phyloP scores from a whole-genome alignment of 805 yeast species.

The Lachancea sp. region DNA sequence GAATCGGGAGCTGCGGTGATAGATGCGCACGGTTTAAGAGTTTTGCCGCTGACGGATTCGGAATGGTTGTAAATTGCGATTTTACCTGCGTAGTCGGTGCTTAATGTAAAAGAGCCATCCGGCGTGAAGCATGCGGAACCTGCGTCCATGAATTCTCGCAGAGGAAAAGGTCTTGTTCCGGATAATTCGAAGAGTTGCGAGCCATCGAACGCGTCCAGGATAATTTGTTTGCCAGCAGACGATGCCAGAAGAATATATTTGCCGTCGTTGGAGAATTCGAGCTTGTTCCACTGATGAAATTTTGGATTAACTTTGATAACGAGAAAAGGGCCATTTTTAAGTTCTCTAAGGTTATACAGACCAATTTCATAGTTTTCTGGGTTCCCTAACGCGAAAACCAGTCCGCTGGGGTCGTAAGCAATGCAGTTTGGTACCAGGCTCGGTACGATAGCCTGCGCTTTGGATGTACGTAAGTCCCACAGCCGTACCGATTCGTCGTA shows the following conservation, averaged over 20 bases:
- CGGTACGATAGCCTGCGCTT: conserved; percentile 56
- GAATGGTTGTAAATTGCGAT: conserved; percentile 48
- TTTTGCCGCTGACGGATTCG: conserved; percentile 26
- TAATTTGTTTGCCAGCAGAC: conserved; percentile 49
- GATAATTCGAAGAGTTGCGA: conserved; percentile 39
- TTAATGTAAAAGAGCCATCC: conserved; percentile 56
- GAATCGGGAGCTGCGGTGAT: conserved; percentile 30
- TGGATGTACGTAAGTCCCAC: conserved; percentile 77
- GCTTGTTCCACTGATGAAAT: conserved; percentile 47
- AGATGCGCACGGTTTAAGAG: conserved; percentile 23
- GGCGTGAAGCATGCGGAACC: conserved; percentile 59
- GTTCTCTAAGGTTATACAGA: conserved; percentile 55
- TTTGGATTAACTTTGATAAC: conserved; percentile 36
- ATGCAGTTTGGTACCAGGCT: conserved; percentile 49
- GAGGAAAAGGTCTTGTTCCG: conserved; percentile 45
- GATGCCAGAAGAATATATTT: conserved; percentile 54
- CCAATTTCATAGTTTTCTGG: conserved; percentile 40
- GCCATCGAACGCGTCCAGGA: conserved; percentile 69
- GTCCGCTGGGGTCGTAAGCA: conserved; percentile 80
- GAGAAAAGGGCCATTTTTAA: conserved; percentile 52
- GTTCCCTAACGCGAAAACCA: conserved; percentile 66
- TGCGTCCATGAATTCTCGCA: conserved; percentile 40
- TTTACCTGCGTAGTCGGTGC: conserved; percentile 52
- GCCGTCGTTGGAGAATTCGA: conserved; percentile 78
- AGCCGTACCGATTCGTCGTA: conserved; percentile 72